These are phyloP conservation scores for Phytophthora sp. DNA, from an alignment of 352 stramenopile genomes.

Conservation along the genomic window DNA sequence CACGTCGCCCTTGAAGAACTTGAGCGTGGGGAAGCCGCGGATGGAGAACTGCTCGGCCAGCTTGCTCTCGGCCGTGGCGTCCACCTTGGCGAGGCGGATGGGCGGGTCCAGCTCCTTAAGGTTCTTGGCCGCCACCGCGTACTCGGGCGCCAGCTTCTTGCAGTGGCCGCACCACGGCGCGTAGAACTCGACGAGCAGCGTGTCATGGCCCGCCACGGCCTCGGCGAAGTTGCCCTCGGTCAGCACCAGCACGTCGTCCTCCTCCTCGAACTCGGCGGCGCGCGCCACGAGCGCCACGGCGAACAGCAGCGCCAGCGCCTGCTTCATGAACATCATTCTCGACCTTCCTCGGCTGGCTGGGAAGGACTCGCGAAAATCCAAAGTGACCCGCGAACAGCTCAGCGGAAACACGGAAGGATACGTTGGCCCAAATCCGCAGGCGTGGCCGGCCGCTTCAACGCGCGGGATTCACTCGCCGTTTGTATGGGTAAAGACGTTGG, in stretches of 20 bases:
- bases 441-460: slow-evolving; percentile 7
- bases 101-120: slow-evolving; percentile 80
- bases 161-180: slow-evolving; percentile 96
- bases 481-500: no score
- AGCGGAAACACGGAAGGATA: neutral
- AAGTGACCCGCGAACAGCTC: slow-evolving; percentile 31
- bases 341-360: slow-evolving; percentile 17
- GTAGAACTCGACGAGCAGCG: slow-evolving; percentile 94
- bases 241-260: slow-evolving; percentile 92
- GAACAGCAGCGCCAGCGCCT: slow-evolving; percentile 55
- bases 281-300: slow-evolving; percentile 51
- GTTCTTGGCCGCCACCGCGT: slow-evolving; percentile 83
- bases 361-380: slow-evolving; percentile 45
- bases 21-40: slow-evolving; percentile 91
- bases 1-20: slow-evolving; percentile 92
- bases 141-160: slow-evolving; percentile 93
- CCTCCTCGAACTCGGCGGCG: slow-evolving; percentile 76
- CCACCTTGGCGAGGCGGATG: slow-evolving; percentile 88
- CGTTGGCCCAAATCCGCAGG: slow-evolving; percentile 24
- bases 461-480: no score
- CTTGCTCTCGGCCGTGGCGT: slow-evolving; percentile 88
- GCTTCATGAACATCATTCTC: slow-evolving; percentile 70
- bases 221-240: slow-evolving; percentile 93
- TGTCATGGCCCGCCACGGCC: slow-evolving; percentile 81
- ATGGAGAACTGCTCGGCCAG: slow-evolving; percentile 82